These are phyloP conservation scores for Silene coronaria DNA, from an alignment of 179 eudicot species.

Conservation along the genomic window DNA sequence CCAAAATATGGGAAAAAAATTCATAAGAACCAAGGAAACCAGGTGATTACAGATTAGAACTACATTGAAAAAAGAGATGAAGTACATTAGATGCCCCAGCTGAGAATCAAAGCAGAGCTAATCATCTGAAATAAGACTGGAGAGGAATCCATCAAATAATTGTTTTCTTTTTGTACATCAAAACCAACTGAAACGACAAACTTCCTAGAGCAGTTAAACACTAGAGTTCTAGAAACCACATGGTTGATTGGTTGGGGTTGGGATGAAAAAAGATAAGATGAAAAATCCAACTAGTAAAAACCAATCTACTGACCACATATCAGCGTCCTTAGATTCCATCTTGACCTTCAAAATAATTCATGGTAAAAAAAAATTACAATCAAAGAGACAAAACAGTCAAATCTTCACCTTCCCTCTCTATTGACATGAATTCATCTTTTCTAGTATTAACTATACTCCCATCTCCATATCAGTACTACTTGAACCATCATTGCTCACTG, in stretches of 20 bases:
- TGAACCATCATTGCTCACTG: slow-evolving; percentile 31
- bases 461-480: slow-evolving; percentile 40
- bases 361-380: slow-evolving; percentile 7
- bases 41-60: slow-evolving; percentile 21
- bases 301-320: slow-evolving; percentile 24
- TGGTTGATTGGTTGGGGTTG: not conserved
- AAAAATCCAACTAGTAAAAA: slow-evolving; percentile 10
- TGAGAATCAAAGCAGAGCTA: slow-evolving; percentile 26
- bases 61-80: slow-evolving; percentile 21
- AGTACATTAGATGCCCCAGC: slow-evolving; percentile 25
- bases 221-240: slow-evolving; percentile 18
- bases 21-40: not conserved
- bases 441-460: slow-evolving; percentile 32
- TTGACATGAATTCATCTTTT: slow-evolving; percentile 23
- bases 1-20: not conserved
- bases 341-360: slow-evolving; percentile 31
- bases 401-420: slow-evolving; percentile 29
- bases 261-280: slow-evolving; percentile 13
- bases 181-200: slow-evolving; percentile 27
- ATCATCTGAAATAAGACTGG: slow-evolving; percentile 11
- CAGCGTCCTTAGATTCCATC: slow-evolving; percentile 30
- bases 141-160: slow-evolving; percentile 3
- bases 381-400: slow-evolving; percentile 17
- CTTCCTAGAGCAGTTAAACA: slow-evolving; percentile 16
- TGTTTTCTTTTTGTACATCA: slow-evolving; percentile 27